A percentile compares a stretch with the other conserved stretches of the same genome.
These are phyloP conservation scores for Boletellus ananiceps DNA, from an alignment of 768 basidiomycete genomes.

Conservation along the genomic window DNA sequence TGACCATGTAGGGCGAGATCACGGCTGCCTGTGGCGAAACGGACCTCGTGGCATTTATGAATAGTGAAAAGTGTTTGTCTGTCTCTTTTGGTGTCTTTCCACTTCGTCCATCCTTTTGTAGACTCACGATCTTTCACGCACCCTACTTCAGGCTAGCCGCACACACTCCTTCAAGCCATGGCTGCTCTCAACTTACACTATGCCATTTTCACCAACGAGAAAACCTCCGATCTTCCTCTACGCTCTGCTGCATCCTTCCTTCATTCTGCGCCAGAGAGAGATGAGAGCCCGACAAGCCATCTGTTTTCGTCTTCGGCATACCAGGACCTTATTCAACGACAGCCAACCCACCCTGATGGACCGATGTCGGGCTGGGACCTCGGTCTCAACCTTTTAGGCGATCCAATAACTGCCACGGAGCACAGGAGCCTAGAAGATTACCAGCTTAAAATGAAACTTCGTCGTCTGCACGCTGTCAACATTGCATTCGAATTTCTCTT, in stretches of 20 bases:
- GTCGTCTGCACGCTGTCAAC: slow-evolving; percentile 29
- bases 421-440: slow-evolving; percentile 27
- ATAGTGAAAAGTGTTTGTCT: slow-evolving; percentile 11
- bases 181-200: slow-evolving; percentile 58
- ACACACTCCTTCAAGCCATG: slow-evolving; percentile 38
- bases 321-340: slow-evolving; percentile 35
- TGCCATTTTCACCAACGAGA: slow-evolving; percentile 41
- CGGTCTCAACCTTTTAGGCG: slow-evolving; percentile 28
- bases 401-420: slow-evolving; percentile 31
- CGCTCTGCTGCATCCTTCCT: slow-evolving; percentile 22
- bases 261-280: slow-evolving; percentile 10
- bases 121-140: slow-evolving; percentile 15
- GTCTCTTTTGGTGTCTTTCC: slow-evolving; percentile 7
- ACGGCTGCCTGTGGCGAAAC: slow-evolving; percentile 2
- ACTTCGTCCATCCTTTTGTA: not conserved
- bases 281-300: slow-evolving; percentile 11
- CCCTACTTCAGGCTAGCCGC: slow-evolving; percentile 3
- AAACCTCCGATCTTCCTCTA: slow-evolving; percentile 11
- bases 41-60: slow-evolving; percentile 13
- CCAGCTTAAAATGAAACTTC: slow-evolving; percentile 29
- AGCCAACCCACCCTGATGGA: slow-evolving; percentile 42
- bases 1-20: slow-evolving; percentile 6
- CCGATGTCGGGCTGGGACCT: slow-evolving; percentile 29
- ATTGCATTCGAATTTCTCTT: slow-evolving; percentile 32
- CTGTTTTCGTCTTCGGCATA: slow-evolving; percentile 28